Evolutionary conservation across 495 filamentous ascomycete species (phyloP), one percentile per base, ranked within the genome.

Genomic region (Penicillium paradoxum): DNA sequence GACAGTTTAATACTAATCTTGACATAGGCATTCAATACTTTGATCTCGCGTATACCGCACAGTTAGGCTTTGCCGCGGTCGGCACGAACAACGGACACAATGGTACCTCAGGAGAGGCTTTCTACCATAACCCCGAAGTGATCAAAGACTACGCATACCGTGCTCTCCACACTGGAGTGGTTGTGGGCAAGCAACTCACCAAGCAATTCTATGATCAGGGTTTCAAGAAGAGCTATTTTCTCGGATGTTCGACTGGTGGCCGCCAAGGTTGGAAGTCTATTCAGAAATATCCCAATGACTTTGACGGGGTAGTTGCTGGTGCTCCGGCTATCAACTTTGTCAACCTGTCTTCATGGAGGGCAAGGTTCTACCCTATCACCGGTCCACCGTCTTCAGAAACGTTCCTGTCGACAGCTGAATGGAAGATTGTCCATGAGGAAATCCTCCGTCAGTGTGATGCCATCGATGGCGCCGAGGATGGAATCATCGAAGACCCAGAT

Each of bases 221-320:
- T 8, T 71, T 69, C 53, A 57, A 66, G 13, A 77, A 79, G 45
- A 75, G 72, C 4, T 82, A 82, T 57, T 83, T 80, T 56, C 55
- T 79, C 0, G 80, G 79, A 19, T 83, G 80, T 61, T 82, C 79
- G 5, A 78, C 76, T 19, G 80, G 79, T 14, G 80, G 80, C 8
- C 70, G 75, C 3, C 70, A 83, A 55, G 80, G 80, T 10, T 75
- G 77, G 44, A 79, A 79, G 51, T 65, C 69, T 5, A 65, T 73
- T 6, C 73, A 81, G 53, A 69, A 74, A 46, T 81, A 70, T 52
- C 78, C 79, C 6, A 63, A 72, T 29, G 73, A 78, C 55, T 80
- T 87, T 52, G 85, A 91, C 63, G 87, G 87, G 22, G 80, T 85
- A 3, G 68, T 90, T 6, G 78, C 80, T 17, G 84, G 83, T 4